Evolutionary conservation across 2,329 filamentous ascomycete species (phyloP).

Genomic region (Ophiostoma triangulosporum): DNA sequence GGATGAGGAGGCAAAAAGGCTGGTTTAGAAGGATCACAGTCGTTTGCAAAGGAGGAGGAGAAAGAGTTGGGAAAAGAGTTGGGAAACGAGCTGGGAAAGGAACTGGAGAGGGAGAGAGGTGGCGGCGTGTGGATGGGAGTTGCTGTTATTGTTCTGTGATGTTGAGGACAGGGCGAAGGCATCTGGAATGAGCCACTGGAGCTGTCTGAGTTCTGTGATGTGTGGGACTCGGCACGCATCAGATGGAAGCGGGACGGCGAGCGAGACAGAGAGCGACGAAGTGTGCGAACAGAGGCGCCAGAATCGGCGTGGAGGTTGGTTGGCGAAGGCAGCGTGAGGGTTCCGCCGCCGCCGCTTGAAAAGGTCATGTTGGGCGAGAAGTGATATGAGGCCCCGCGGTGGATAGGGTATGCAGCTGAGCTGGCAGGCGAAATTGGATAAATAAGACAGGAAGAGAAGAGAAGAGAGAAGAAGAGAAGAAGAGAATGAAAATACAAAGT

Average conservation of each 20-base stretch:
- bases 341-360: slow-evolving; percentile 52
- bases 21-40: slow-evolving; percentile 3
- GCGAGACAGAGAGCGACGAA: slow-evolving; percentile 76
- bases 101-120: slow-evolving; percentile 6
- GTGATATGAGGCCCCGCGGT: background rate
- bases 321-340: slow-evolving; percentile 75
- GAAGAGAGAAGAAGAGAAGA: background rate
- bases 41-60: slow-evolving; percentile 6
- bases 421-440: background rate
- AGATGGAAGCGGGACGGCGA: slow-evolving; percentile 87
- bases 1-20: slow-evolving; percentile 12
- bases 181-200: slow-evolving; percentile 45
- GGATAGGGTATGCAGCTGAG: slow-evolving; percentile 1
- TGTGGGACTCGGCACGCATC: slow-evolving; percentile 32
- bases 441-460: background rate
- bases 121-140: slow-evolving; percentile 9
- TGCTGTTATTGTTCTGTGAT: slow-evolving; percentile 5
- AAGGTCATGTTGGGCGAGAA: slow-evolving; percentile 35
- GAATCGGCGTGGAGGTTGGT: slow-evolving; percentile 73
- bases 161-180: slow-evolving; percentile 32
- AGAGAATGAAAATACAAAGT: background rate
- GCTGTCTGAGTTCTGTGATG: slow-evolving; percentile 32
- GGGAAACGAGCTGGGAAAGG: background rate
- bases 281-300: slow-evolving; percentile 60
- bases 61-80: slow-evolving; percentile 2